Conservation (phyloP, 2,329 filamentous ascomycete genomes). For the Dryadomyces sulphureus region DNA sequence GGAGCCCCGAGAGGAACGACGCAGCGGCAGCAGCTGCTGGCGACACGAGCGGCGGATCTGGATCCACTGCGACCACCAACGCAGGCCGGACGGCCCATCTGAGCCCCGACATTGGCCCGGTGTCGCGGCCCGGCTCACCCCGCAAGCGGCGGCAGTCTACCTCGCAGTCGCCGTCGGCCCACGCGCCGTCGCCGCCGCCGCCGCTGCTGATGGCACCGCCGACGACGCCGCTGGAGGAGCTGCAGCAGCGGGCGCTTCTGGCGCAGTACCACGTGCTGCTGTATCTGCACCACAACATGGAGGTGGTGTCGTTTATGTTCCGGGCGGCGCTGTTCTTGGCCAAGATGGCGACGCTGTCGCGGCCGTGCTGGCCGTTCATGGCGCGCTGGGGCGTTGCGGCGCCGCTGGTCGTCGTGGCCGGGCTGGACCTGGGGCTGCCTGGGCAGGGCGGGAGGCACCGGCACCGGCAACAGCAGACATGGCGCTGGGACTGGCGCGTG, state of each 20-base stretch:
- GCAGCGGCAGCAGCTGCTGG: not conserved
- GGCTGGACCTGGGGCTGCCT: conserved; percentile 43
- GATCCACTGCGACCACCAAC: too few species aligned
- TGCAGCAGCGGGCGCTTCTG: conserved; percentile 21
- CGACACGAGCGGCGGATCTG: too few species aligned
- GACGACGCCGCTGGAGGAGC: conserved; percentile 18
- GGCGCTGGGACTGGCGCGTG: conserved; percentile 19
- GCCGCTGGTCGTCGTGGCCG: conserved; percentile 54
- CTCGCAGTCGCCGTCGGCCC: not conserved
- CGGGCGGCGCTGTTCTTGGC: conserved; percentile 49
- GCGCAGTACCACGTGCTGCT: conserved; percentile 20
- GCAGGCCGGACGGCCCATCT: too few species aligned
- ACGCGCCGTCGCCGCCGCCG: conserved; percentile 8
- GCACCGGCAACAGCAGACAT: not conserved
- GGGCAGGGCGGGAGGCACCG: conserved; percentile 2
- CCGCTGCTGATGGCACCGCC: conserved; percentile 38
- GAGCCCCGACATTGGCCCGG: not conserved
- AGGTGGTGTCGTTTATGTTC: conserved; percentile 21
- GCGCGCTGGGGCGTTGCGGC: conserved; percentile 49
- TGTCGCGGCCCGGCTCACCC: not conserved
- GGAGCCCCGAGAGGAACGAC: conserved; percentile 21
- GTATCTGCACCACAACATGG: conserved; percentile 17
- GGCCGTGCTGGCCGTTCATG: conserved; percentile 58
- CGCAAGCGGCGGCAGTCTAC: not conserved
- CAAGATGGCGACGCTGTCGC: conserved; percentile 52